Evolutionary conservation across 257 asterid species (phyloP).

Genomic region (Mentha longifolia): DNA sequence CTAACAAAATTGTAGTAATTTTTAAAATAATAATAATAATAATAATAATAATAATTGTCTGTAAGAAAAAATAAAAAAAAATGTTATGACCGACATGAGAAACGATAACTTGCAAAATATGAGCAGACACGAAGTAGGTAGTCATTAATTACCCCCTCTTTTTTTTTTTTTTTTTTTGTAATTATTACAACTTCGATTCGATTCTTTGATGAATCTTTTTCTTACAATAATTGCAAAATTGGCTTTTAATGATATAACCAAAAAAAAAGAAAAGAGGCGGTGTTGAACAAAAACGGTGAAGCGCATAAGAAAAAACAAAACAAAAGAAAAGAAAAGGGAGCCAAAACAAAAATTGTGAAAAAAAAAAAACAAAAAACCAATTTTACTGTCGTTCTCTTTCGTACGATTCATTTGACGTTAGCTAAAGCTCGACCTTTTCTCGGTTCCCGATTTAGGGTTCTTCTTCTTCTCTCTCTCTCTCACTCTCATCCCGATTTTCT

Average conservation of each 20-base stretch:
- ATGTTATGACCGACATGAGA: constrained; percentile 17
- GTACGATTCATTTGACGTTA: constrained; percentile 33
- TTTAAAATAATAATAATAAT: too few relatives aligned
- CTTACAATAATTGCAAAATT: constrained; percentile 8
- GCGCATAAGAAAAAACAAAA: not conserved
- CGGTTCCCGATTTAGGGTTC: constrained; percentile 47
- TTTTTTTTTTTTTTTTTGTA: not conserved
- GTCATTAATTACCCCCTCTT: constrained; percentile 12
- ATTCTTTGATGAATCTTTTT: constrained; percentile 8
- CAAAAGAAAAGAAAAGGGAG: not conserved
- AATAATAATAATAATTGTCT: too few relatives aligned
- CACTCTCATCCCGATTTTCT: constrained; percentile 2
- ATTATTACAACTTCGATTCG: constrained; percentile 23
- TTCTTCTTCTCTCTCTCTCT: constrained; percentile 28
- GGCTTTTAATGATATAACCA: not conserved
- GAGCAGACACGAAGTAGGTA: constrained; percentile 28
- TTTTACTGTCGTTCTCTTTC: constrained; percentile 31
- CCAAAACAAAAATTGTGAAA: not conserved
- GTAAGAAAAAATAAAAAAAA: too few relatives aligned
- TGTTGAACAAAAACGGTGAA: not conserved
- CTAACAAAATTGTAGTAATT: too few relatives aligned
- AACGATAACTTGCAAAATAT: not conserved
- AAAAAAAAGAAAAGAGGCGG: not conserved
- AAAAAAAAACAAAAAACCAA: not conserved
- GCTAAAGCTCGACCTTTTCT: constrained; percentile 30